A percentile compares a stretch with the other conserved stretches of the same genome.
Evolutionary conservation across 169 alveolate species (phyloP).

Genomic region (Fabrea salina): DNA sequence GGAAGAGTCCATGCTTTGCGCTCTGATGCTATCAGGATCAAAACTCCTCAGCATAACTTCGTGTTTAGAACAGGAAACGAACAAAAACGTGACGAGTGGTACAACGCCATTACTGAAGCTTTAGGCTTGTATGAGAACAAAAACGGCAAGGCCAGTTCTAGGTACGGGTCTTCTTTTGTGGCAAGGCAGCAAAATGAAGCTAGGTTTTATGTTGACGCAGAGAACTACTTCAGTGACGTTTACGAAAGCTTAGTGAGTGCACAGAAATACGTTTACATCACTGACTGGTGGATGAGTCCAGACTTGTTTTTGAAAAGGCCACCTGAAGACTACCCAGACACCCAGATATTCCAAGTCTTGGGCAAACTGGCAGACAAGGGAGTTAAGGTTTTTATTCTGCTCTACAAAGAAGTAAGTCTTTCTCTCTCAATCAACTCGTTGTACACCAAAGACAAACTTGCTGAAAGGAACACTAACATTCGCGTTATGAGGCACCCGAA

Average conservation of each 20-base stretch:
- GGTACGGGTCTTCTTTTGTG: slow-evolving; percentile 13
- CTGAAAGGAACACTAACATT: slow-evolving; percentile 54
- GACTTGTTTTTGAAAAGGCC: slow-evolving; percentile 23
- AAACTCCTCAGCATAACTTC: not conserved
- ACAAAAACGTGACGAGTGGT: slow-evolving; percentile 5
- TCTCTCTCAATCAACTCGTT: slow-evolving; percentile 55
- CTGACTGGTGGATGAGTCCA: slow-evolving; percentile 31
- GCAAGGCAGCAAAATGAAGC: slow-evolving; percentile 2
- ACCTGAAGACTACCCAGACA: not conserved
- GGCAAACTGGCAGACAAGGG: slow-evolving; percentile 49
- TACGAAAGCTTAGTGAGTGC: not conserved
- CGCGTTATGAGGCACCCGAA: slow-evolving; percentile 73
- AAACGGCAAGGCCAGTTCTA: not conserved
- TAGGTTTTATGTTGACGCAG: slow-evolving; percentile 15
- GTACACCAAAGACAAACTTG: slow-evolving; percentile 47
- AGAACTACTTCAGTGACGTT: not conserved
- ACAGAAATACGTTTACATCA: not conserved
- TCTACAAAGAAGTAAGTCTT: slow-evolving; percentile 60
- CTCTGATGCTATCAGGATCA: not conserved
- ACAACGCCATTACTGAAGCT: not conserved
- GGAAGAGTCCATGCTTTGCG: not conserved
- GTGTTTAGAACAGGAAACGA: not conserved
- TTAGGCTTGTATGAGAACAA: not conserved
- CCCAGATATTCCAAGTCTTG: not conserved
- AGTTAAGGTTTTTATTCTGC: slow-evolving; percentile 45